Base-by-base conservation (phyloP, 352 stramenopile species). In the Peronospora farinosa region DNA sequence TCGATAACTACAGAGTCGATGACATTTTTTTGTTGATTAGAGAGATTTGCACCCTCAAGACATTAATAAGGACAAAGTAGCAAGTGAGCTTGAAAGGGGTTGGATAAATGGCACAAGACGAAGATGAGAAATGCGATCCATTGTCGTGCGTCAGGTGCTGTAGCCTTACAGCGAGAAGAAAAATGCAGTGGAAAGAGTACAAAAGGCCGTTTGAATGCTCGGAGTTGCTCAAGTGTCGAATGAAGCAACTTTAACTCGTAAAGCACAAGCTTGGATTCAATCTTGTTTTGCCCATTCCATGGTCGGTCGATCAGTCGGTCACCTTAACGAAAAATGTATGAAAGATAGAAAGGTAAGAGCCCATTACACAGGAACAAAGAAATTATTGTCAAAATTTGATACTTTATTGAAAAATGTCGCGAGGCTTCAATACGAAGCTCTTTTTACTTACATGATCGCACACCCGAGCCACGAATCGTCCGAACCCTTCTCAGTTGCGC, bases 391-490 rank as follows among this genome's bases (percentile, higher is more conserved):
- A 42, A 15, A 21, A 27, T 42, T 8, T 3, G 10, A 42, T 27
- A 42, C 1, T 42, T 13, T 28, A 42, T 42, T 41, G 10, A 15
- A 42, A 8, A 16, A 17, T 23, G 37, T 27, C 37, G 8, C 36
- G 36, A 25, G 36, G 15, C 35, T 41, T 41, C 7, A n/a, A 12
- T 41, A 41, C 36, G 12, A 27, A 23, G 12, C 13, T 35, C 3
- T 12, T 12, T 23, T 23, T 36, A 15, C 10, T 62, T 67, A 89
- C 74, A 85, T 78, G 40, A 89, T 63, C 8, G 62, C 56, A 51
- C 78, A 89, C 38, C 61, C 69, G 31, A 89, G 74, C 74, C 75
- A 87, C 9, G 76, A 70, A 36, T 85, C 78, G 11, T 72, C 54
- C 1, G 47, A 56, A 13, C 63, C 57, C 2, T 67, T 65, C 0